phyloP scores from a whole-genome alignment of 1,284 basidiomycete species.

The Schizophyllum amplum region DNA sequence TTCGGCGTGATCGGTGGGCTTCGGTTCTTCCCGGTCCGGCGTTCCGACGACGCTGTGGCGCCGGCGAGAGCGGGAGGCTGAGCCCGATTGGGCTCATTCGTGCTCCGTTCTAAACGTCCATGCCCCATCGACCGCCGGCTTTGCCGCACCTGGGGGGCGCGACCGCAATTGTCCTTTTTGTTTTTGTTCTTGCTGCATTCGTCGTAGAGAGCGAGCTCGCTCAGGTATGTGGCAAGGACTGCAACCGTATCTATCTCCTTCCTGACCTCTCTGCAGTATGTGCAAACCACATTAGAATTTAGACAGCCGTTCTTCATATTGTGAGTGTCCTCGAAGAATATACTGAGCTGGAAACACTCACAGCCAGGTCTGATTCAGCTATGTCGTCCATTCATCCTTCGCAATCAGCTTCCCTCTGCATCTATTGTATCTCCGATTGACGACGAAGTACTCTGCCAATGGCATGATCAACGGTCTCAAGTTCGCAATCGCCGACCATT shows the following conservation, averaged over 20 bases:
- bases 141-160: conserved; percentile 8
- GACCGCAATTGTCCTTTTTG: conserved; percentile 40
- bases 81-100: too few relatives aligned
- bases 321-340: conserved; percentile 31
- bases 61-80: too few relatives aligned
- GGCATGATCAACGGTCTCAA: conserved; percentile 42
- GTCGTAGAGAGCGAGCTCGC: conserved; percentile 64
- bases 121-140: background rate
- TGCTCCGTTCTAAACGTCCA: background rate
- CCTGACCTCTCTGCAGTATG: conserved; percentile 39
- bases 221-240: conserved; percentile 38
- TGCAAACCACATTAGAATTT: conserved; percentile 64
- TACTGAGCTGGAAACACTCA: background rate
- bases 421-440: conserved; percentile 46
- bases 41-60: too few relatives aligned
- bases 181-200: conserved; percentile 49
- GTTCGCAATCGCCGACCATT: conserved; percentile 44
- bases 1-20: too few relatives aligned
- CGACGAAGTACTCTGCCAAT: conserved; percentile 35
- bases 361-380: conserved; percentile 33
- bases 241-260: background rate
- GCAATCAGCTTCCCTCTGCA: conserved; percentile 64
- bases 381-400: conserved; percentile 69
- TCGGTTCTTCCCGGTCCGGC: too few relatives aligned
- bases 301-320: conserved; percentile 74